Evolutionary conservation across 495 filamentous ascomycete species (phyloP), one percentile per base, ranked within the genome.

Genomic region (Aspergillus kassunensis): DNA sequence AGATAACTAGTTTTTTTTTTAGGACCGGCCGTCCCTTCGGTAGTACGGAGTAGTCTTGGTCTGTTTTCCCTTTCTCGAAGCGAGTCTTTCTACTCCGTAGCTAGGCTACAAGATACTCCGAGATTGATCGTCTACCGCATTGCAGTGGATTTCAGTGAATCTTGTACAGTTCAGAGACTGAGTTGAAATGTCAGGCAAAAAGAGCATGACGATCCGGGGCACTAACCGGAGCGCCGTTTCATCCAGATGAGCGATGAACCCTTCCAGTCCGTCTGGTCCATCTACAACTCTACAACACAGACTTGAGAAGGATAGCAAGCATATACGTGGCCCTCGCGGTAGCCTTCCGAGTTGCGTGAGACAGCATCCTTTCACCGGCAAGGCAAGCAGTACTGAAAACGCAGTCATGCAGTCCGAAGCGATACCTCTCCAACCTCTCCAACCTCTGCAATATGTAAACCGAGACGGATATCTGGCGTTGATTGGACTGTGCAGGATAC

Each of bases 191-290:
- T 15, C 25, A 51, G 23, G 12, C 15, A 44, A 50, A 54, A 27
- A 27, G 24, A 53, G 16, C 18, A 36, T 52, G 59, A 51, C 49
- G 54, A 61, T 61, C 54, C 52, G 59, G 59, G 52, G 55, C 31
- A 55, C 51, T 54, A 51, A 37, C 59, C 52, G 35, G 40, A 35
- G 40, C 44, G n/a, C 34, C 24, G 34, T 41, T 40, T 39, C 16
- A 41, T 50, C 21, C 20, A 44, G n/a, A 44, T 15, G 27, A n/a
- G n/a, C n/a, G 3, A 47, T 47, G 7, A 15, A 40, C 41, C 30
- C 24, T 44, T 5, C 24, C 25, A 10, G 21, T 43, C 40, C 12
- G 3, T 16, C 34, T 29, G 27, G 27, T n/a, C 24, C 9, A 27
- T 27, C 24, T 19, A 39, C 12, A 16, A 39, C 18, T 6, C 15